phyloP scores from a whole-genome alignment of 2,329 filamentous ascomycete species.

The Nothopassalora personata region DNA sequence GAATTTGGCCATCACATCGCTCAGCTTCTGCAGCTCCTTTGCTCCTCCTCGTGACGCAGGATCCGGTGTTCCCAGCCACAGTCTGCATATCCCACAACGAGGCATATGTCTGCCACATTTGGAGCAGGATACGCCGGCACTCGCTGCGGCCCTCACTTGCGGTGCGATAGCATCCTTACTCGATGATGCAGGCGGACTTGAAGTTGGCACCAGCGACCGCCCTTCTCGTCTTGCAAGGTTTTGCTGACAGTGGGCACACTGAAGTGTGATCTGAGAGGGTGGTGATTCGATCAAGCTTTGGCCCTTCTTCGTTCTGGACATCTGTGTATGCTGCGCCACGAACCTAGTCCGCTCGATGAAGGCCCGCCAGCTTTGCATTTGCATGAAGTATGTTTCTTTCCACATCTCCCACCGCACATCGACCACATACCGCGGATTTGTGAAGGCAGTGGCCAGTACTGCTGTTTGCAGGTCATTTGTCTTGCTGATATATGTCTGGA shows the following conservation, averaged over 20 bases:
- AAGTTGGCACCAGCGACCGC: slow-evolving; percentile 12
- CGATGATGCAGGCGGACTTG: slow-evolving; percentile 21
- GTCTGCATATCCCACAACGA: slow-evolving; percentile 56
- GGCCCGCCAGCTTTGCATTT: slow-evolving; percentile 64
- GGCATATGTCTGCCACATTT: slow-evolving; percentile 60
- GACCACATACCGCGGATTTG: slow-evolving; percentile 69
- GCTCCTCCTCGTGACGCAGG: slow-evolving; percentile 34
- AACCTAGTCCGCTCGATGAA: slow-evolving; percentile 74
- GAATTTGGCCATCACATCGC: slow-evolving; percentile 49
- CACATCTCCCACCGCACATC: slow-evolving; percentile 71
- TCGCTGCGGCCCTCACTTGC: slow-evolving; percentile 26
- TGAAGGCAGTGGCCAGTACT: slow-evolving; percentile 67
- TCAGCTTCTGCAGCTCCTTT: slow-evolving; percentile 27
- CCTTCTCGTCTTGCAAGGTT: slow-evolving; percentile 47
- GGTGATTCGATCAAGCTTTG: slow-evolving; percentile 59
- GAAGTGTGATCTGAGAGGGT: slow-evolving; percentile 65
- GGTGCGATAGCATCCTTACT: slow-evolving; percentile 21
- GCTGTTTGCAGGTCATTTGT: slow-evolving; percentile 76
- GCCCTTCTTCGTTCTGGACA: slow-evolving; percentile 59
- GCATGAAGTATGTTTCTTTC: slow-evolving; percentile 68
- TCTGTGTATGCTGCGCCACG: slow-evolving; percentile 68
- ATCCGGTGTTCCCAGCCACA: slow-evolving; percentile 57
- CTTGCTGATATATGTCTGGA: slow-evolving; percentile 69
- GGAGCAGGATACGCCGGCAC: slow-evolving; percentile 51
- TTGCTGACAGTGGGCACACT: slow-evolving; percentile 68